These are phyloP conservation scores for Lachancea thermotolerans DNA, from an alignment of 805 yeast species.

Conservation along the genomic window DNA sequence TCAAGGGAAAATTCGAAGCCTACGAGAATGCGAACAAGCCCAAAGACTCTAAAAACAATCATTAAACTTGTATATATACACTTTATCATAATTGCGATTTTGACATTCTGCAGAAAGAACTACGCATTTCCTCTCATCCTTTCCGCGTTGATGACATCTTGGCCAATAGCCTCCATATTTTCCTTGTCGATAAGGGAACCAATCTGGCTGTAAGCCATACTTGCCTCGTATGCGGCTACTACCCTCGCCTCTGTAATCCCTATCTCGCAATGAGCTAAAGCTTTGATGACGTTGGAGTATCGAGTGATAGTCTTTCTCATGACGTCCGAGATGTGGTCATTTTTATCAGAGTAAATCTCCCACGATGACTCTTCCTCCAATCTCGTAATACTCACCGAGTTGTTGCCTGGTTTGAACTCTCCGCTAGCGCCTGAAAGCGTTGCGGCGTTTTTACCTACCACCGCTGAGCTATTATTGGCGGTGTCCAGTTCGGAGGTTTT, in stretches of 20 bases:
- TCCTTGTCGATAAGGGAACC: slow-evolving; percentile 71
- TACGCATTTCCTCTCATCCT: slow-evolving; percentile 60
- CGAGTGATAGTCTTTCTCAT: slow-evolving; percentile 72
- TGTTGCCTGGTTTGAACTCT: slow-evolving; percentile 33
- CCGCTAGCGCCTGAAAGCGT: slow-evolving; percentile 14
- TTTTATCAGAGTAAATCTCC: slow-evolving; percentile 90
- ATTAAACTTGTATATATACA: slow-evolving; percentile 1
- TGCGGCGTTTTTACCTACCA: slow-evolving; percentile 24
- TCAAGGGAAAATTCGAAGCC: slow-evolving; percentile 23
- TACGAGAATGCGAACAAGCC: slow-evolving; percentile 9
- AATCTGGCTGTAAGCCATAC: slow-evolving; percentile 64
- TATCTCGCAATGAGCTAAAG: slow-evolving; percentile 75
- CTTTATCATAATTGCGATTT: not conserved
- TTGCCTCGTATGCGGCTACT: slow-evolving; percentile 79
- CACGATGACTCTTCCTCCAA: slow-evolving; percentile 88
- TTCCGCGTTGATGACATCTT: slow-evolving; percentile 62
- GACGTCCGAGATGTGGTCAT: slow-evolving; percentile 59
- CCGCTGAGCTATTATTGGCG: slow-evolving; percentile 26
- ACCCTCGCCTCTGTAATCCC: slow-evolving; percentile 82
- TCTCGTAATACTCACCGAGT: slow-evolving; percentile 63
- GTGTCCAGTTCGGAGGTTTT: slow-evolving; percentile 44
- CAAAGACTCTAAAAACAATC: slow-evolving; percentile 8
- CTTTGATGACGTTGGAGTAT: slow-evolving; percentile 76
- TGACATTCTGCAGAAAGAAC: not conserved
- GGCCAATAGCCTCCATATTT: slow-evolving; percentile 64